Evolutionary conservation across 1,139 yeast genomes (phyloP), one percentile per base, ranked within the genome.

Genomic region (Oligophagozyma castellii): DNA sequence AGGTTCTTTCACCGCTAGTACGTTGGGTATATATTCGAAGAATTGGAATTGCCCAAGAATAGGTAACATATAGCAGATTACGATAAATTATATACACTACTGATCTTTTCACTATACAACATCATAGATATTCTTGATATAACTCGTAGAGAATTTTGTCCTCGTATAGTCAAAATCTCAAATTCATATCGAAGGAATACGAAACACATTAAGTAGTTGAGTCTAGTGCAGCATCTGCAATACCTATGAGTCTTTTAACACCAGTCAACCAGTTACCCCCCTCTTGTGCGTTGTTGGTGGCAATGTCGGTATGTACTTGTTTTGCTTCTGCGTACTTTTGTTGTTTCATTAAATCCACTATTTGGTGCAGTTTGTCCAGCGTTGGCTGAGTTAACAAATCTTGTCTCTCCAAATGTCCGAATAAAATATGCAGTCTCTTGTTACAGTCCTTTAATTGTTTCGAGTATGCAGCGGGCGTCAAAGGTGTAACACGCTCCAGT

Each of bases 191-290:
- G n/a, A n/a, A n/a, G n/a, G n/a, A n/a, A n/a, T n/a, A n/a, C n/a
- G n/a, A n/a, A n/a, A n/a, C n/a, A n/a, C n/a, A n/a, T n/a, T n/a
- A n/a, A n/a, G n/a, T n/a, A n/a, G n/a, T n/a, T n/a, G n/a, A n/a
- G n/a, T n/a, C n/a, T n/a, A n/a, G n/a, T n/a, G 54, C 44, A 16
- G 59, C 63, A 36, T 58, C 63, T 2, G 58, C 70, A 73, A 89
- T 79, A 37, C 78, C 80, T 37, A 89, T 73, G 42, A 89, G 66
- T 44, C 95, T 71, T 57, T 79, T 83, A 30, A 89, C 77, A 45
- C 98, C 98, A 15, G 81, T 73, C 60, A 81, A 73, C 98, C 98
- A 89, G 44, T 78, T 73, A 8, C 94, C 94, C 40, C 80, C 72
- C 53, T 86, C 94, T 24, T 69, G 73, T 28, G 76, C 67, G 42